phyloP scores from a whole-genome alignment of 2,329 filamentous ascomycete species.

The Dactylonectria estremocensis region DNA sequence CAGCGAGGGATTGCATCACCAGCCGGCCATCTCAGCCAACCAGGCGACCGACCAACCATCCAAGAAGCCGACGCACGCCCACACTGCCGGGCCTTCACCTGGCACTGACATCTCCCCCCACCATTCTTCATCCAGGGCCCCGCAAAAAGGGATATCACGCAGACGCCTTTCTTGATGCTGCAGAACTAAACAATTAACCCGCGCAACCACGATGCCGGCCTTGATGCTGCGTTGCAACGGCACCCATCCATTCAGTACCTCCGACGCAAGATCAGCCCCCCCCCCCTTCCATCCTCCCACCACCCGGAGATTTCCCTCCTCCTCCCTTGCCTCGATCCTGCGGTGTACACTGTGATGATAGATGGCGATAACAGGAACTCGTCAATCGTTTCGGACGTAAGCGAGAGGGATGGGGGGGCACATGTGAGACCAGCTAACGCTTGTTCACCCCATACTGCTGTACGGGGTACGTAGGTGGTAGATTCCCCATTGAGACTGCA shows the following conservation, averaged over 20 bases:
- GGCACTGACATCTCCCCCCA: neutral
- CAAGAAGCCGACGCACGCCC: neutral
- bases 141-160: constrained; percentile 8
- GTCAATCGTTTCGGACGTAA: constrained; percentile 3
- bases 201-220: neutral
- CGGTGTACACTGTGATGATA: constrained; percentile 15
- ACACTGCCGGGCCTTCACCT: neutral
- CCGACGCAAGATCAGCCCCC: neutral
- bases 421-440: neutral
- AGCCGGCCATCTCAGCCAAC: neutral
- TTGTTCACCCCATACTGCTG: neutral
- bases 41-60: constrained; percentile 3
- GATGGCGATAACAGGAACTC: constrained; percentile 1
- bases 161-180: neutral
- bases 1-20: constrained; percentile 15
- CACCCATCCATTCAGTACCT: neutral
- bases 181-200: neutral
- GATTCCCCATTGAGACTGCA: constrained; percentile 8
- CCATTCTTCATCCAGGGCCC: neutral
- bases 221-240: neutral
- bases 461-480: too few species aligned
- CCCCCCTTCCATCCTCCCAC: neutral
- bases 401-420: neutral
- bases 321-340: constrained; percentile 22
- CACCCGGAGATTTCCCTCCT: neutral